A percentile compares a stretch with the other conserved stretches of the same genome.
Conservation (phyloP, 768 basidiomycete species). For the Hygrophorus russula region DNA sequence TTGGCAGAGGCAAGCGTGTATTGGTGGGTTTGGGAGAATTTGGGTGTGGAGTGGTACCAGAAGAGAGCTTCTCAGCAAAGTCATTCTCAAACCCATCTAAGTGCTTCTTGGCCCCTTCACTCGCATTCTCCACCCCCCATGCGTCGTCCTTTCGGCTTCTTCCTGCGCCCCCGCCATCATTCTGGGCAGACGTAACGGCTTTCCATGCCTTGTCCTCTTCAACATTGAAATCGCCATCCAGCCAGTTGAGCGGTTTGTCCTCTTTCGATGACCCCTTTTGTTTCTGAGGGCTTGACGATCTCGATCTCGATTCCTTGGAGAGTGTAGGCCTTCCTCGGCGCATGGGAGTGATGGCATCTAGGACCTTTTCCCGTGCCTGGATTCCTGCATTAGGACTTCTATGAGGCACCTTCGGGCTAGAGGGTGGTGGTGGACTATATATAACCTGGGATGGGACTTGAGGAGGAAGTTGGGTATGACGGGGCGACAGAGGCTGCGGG, state of each 20-base stretch:
- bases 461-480: slow-evolving; percentile 8
- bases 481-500: slow-evolving; percentile 35
- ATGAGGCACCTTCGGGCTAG: neutral
- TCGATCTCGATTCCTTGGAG: slow-evolving; percentile 15
- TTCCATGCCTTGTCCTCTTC: slow-evolving; percentile 43
- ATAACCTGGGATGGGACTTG: slow-evolving; percentile 18
- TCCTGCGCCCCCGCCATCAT: slow-evolving; percentile 10
- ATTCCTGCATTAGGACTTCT: slow-evolving; percentile 36
- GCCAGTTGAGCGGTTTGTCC: slow-evolving; percentile 15
- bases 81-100: slow-evolving; percentile 48
- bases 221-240: slow-evolving; percentile 22
- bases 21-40: slow-evolving; percentile 9
- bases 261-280: slow-evolving; percentile 11
- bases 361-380: slow-evolving; percentile 65
- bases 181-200: slow-evolving; percentile 18
- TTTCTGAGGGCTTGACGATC: slow-evolving; percentile 24
- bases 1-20: slow-evolving; percentile 17
- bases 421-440: slow-evolving; percentile 5
- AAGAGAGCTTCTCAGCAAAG: slow-evolving; percentile 38
- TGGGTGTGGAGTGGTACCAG: slow-evolving; percentile 13
- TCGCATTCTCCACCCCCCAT: slow-evolving; percentile 22
- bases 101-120: slow-evolving; percentile 12
- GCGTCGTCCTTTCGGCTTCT: slow-evolving; percentile 18
- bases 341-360: slow-evolving; percentile 75
- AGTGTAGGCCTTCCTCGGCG: slow-evolving; percentile 52